These are phyloP conservation scores for Beauveria scarabaeidicola DNA, from an alignment of 2,329 filamentous ascomycete species.

Conservation along the genomic window DNA sequence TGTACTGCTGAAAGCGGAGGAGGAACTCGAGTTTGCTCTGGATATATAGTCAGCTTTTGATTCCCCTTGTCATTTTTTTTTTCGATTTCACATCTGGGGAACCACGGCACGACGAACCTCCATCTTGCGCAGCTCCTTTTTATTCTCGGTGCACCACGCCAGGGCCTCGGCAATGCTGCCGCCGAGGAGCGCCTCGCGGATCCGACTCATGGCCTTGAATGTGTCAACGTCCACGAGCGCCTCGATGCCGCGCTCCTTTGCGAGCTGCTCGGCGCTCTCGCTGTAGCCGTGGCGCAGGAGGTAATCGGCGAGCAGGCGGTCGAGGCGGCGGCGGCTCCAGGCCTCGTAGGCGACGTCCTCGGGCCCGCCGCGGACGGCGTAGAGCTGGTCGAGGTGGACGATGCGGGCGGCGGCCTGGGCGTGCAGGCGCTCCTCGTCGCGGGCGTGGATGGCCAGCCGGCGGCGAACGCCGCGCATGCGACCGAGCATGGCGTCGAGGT, in stretches of 20 bases:
- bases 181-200: slow-evolving; percentile 62
- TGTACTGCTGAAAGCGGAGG: slow-evolving; percentile 87
- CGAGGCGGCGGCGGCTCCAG: slow-evolving; percentile 75
- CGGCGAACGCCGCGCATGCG: slow-evolving; percentile 82
- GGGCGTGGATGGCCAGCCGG: slow-evolving; percentile 68
- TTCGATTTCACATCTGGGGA: too few relatives aligned
- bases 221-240: slow-evolving; percentile 83
- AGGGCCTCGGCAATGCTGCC: slow-evolving; percentile 72
- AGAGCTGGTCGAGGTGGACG: slow-evolving; percentile 71
- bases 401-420: slow-evolving; percentile 68
- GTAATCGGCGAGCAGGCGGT: slow-evolving; percentile 87
- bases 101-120: slow-evolving; percentile 44
- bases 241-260: slow-evolving; percentile 64
- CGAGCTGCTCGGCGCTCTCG: slow-evolving; percentile 66
- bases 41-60: too few relatives aligned
- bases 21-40: slow-evolving; percentile 85
- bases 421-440: slow-evolving; percentile 73
- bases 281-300: slow-evolving; percentile 76
- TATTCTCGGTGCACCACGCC: slow-evolving; percentile 88
- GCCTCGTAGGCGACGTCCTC: slow-evolving; percentile 89
- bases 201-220: slow-evolving; percentile 72
- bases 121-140: slow-evolving; percentile 82
- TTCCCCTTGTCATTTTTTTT: not conserved
- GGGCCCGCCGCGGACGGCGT: slow-evolving; percentile 67
- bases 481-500: slow-evolving; percentile 75